Base-by-base conservation (phyloP, 106 monocot species). In the Alisma plantagoaquatica region DNA sequence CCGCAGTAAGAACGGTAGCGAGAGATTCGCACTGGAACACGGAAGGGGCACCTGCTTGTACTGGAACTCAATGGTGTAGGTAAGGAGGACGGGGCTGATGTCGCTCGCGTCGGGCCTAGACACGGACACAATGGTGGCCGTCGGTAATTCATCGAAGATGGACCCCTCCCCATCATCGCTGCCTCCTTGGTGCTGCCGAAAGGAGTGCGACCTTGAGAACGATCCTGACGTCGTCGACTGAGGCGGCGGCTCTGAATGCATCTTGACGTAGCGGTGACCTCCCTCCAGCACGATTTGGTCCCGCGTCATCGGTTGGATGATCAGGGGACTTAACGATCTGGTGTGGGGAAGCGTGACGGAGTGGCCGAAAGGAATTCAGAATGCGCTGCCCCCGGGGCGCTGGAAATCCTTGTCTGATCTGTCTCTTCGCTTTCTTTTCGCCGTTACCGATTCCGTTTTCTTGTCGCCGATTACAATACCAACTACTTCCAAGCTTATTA, bases 31-130 rank as follows among this genome's bases (percentile, higher is more conserved):
- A n/a, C n/a, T n/a, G n/a, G n/a, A n/a, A n/a, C n/a, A n/a, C n/a
- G n/a, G n/a, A 14, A 38, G 43, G 42, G 2, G 42, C 10, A 88
- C 93, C 94, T 88, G 84, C 53, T 94, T 94, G 77, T 94, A 94
- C 33, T 75, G 77, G 61, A 94, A 65, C 53, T 94, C 88, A 70
- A 94, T 88, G 49, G 83, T 84, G 70, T 94, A 94, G 21, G 88
- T 69, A 17, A 94, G 80, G 8, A 88, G 77, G 62, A 88, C 69
- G 55, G 94, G 94, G 23, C 75, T 84, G 65, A 87, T 94, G 49
- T 94, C 94, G 58, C 77, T 71, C 23, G 60, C 84, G 43, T 94
- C 94, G 55, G 87, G 84, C 27, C 94, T 71, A 22, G 94, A 94
- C 19, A 94, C 81, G 3, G 88, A 88, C 30, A 88, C 67, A 70